These are phyloP conservation scores for Abrus precatorius DNA, from an alignment of 306 rosid genomes.

Conservation along the genomic window DNA sequence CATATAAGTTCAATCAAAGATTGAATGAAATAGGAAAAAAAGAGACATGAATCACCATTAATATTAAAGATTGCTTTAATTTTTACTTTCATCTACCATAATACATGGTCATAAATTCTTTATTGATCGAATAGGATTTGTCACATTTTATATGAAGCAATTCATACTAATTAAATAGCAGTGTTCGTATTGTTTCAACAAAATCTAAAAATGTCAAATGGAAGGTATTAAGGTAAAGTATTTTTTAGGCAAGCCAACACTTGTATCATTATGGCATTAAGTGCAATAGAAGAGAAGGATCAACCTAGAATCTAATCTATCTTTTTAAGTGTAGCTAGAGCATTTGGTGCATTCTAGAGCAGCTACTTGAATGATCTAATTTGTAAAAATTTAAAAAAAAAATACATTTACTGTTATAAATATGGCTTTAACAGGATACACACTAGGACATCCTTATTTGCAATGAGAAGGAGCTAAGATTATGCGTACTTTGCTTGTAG, in stretches of 20 bases:
- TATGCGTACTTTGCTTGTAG: neutral
- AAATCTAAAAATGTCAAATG: neutral
- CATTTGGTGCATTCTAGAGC: neutral
- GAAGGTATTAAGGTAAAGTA: neutral
- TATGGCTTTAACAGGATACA: neutral
- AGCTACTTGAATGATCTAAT: neutral
- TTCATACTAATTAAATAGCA: no score
- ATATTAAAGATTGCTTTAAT: no score
- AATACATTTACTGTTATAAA: neutral
- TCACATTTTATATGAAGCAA: no score
- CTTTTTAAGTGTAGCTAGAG: neutral
- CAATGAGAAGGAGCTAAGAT: neutral
- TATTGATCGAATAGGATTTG: no score
- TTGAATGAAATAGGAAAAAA: no score
- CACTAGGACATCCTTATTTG: neutral
- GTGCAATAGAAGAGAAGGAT: neutral
- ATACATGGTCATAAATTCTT: no score
- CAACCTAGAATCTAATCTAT: neutral
- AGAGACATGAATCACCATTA: no score
- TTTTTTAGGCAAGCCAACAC: neutral
- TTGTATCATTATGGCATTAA: neutral
- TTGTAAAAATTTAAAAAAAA: no score
- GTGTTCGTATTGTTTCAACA: no score
- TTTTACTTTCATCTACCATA: no score
- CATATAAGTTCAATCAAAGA: no score